Evolutionary conservation across 352 stramenopile genomes (phyloP), one percentile per base, ranked within the genome.

Genomic region (Aphanomyces invadans): DNA sequence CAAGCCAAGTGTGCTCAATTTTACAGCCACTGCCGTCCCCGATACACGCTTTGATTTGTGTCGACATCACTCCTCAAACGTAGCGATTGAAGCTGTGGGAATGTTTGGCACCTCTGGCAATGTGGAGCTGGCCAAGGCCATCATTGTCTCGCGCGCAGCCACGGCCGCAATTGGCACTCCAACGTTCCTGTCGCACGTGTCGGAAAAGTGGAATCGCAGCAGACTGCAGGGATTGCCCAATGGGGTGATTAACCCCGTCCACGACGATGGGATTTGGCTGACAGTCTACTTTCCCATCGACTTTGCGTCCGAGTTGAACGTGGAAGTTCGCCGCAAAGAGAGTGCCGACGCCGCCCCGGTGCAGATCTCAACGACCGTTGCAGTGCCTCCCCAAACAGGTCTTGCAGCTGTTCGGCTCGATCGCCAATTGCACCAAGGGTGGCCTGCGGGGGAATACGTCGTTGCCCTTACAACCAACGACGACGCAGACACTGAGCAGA

Each of bases 251-350:
- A 57, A 57, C 49, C 36, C 36, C 19, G 15, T 7, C 19, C 36
- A 64, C 21, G 31, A 28, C 17, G 19, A 31, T 36, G 33, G 55
- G 2, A 64, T 64, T 49, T 64, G 55, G 55, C 55, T 64, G 33
- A 31, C 21, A 19, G 19, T 64, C 3, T 32, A 45, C 5, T 1
- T 64, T 11, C 38, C 55, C 21, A 45, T 3, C 52, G 55, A 7
- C 10, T 19, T 36, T 2, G 33, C 38, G 2, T 21, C 25, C 17
- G n/a, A 31, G 29, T n/a, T 38, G 9, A 26, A 23, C 23, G 32
- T 52, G 4, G 21, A 12, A 11, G 36, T 64, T 12, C 17, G 11
- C 31, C 21, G 28, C 15, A 28, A 3, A 1, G 29, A 19, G 7
- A 17, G 19, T 19, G 49, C 49, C 4, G 9, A 9, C 19, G 21